A percentile compares a stretch with the other conserved stretches of the same genome.
These are phyloP conservation scores for Salix udensis DNA, from an alignment of 345 rosid genomes.

Conservation along the genomic window DNA sequence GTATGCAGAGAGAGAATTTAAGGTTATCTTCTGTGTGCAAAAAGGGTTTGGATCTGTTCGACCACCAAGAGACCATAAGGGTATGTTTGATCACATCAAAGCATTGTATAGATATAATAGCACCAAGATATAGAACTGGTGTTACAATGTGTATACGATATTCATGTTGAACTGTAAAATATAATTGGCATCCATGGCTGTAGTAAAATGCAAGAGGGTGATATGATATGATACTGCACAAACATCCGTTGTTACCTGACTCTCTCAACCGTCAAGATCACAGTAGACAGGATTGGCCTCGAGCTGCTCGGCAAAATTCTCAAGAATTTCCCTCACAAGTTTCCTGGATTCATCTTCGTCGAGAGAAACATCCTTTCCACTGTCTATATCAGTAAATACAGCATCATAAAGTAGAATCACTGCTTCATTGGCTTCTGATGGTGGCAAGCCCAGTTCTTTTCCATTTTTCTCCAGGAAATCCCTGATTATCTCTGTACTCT, in stretches of 20 bases:
- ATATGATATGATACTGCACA: slow-evolving; percentile 6
- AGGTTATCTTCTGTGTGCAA: background rate
- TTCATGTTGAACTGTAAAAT: background rate
- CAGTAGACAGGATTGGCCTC: slow-evolving; percentile 49
- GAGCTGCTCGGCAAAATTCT: slow-evolving; percentile 55
- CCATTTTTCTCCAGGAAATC: slow-evolving; percentile 52
- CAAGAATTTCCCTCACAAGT: slow-evolving; percentile 47
- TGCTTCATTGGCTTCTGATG: slow-evolving; percentile 53
- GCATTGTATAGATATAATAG: background rate
- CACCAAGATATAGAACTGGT: background rate
- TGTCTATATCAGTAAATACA: slow-evolving; percentile 40
- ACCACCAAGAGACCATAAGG: background rate
- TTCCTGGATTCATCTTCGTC: slow-evolving; percentile 29
- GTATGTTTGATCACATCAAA: background rate
- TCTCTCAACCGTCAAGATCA: slow-evolving; percentile 34
- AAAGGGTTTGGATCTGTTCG: background rate
- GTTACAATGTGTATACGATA: background rate
- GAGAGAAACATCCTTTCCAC: slow-evolving; percentile 21
- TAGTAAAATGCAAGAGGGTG: background rate
- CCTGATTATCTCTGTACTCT: slow-evolving; percentile 30
- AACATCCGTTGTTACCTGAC: background rate
- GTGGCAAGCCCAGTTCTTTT: slow-evolving; percentile 69
- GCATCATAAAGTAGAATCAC: slow-evolving; percentile 51
- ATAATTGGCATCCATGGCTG: background rate
- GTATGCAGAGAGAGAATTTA: background rate